Conservation (phyloP, 768 basidiomycete genomes). For the Lentinus tigrinus region DNA sequence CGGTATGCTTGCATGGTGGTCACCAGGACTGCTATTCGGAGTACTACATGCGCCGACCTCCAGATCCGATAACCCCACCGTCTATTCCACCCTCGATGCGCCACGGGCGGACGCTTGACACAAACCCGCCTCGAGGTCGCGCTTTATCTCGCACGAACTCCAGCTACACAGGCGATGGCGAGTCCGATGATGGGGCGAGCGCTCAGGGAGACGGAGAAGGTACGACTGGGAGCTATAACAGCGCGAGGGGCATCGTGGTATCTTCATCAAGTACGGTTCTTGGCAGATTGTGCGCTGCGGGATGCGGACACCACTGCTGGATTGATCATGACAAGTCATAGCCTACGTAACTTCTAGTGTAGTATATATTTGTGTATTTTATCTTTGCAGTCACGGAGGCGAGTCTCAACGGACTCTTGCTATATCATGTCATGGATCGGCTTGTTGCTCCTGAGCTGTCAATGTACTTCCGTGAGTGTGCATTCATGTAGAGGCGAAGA, state of each 20-base stretch:
- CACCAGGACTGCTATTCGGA: conserved; percentile 75
- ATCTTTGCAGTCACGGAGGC: not conserved
- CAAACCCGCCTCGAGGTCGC: conserved; percentile 7
- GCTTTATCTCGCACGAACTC: conserved; percentile 11
- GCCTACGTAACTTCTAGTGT: not conserved
- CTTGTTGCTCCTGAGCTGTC: too few species aligned
- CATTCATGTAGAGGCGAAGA: too few species aligned
- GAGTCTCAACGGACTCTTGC: too few species aligned
- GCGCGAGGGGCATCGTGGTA: conserved; percentile 1
- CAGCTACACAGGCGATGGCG: conserved; percentile 13
- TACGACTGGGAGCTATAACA: conserved; percentile 7
- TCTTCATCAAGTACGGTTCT: conserved; percentile 25
- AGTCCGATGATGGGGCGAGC: conserved; percentile 26
- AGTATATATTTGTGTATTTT: not conserved
- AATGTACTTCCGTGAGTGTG: too few species aligned
- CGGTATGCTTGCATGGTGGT: conserved; percentile 77
- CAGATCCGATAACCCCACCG: conserved; percentile 18
- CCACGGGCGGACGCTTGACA: conserved; percentile 27
- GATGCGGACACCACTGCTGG: conserved; percentile 76
- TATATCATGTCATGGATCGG: too few species aligned
- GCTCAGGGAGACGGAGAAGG: conserved; percentile 16
- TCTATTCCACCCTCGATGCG: conserved; percentile 3
- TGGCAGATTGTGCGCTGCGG: conserved; percentile 73
- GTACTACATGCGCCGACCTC: conserved; percentile 57
- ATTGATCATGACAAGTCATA: conserved; percentile 7